A percentile compares a stretch with the other conserved stretches of the same genome.
phyloP scores from a whole-genome alignment of 495 filamentous ascomycete genomes.

The Hapsidospora chrysogenum region DNA sequence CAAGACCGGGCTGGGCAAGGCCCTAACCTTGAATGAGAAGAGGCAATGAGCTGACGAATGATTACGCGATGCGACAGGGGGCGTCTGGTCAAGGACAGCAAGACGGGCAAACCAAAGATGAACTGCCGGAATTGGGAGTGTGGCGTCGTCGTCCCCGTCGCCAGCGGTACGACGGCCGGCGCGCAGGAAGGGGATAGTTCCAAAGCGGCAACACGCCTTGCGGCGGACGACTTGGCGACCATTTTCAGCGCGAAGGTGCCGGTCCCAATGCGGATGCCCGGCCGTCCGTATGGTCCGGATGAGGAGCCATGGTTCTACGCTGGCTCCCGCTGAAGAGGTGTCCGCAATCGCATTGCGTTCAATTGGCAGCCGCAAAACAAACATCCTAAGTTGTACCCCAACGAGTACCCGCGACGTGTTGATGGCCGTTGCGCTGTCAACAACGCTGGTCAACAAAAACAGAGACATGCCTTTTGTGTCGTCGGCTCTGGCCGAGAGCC shows the following conservation, averaged over 20 bases:
- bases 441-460: not conserved
- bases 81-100: slow-evolving; percentile 48
- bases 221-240: slow-evolving; percentile 3
- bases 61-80: no score
- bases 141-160: slow-evolving; percentile 61
- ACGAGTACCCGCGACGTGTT: no score
- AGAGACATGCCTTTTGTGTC: no score
- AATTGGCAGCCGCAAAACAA: no score
- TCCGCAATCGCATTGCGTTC: no score
- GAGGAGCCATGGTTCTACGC: slow-evolving; percentile 14
- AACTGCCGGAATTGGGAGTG: slow-evolving; percentile 95
- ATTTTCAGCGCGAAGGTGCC: not conserved
- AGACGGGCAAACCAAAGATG: slow-evolving; percentile 47
- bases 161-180: no score
- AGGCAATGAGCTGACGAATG: no score
- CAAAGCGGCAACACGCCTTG: not conserved
- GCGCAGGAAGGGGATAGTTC: slow-evolving; percentile 1
- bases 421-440: not conserved
- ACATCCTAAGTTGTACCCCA: no score
- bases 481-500: no score
- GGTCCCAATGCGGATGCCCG: slow-evolving; percentile 9
- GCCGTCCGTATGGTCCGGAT: slow-evolving; percentile 11
- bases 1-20: not conserved
- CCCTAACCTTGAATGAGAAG: not conserved
- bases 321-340: no score